phyloP scores from a whole-genome alignment of 768 basidiomycete species.

The Amanita fuliginea region DNA sequence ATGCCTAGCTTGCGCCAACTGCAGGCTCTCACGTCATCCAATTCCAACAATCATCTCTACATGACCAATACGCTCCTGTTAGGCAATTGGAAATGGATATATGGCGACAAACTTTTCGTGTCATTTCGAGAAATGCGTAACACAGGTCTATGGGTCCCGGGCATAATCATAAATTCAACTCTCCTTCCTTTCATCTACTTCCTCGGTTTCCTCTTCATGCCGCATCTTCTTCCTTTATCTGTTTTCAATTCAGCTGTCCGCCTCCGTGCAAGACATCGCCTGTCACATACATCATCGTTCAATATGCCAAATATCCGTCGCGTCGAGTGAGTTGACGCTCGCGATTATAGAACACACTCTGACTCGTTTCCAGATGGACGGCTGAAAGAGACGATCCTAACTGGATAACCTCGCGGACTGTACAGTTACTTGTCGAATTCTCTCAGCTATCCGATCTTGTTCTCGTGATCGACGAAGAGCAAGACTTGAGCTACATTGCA shows the following conservation, averaged over 20 bases:
- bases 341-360: neutral
- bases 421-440: neutral
- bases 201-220: neutral
- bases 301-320: constrained; percentile 3
- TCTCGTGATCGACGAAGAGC: neutral
- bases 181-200: constrained; percentile 2
- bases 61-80: neutral
- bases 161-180: neutral
- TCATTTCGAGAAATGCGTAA: constrained; percentile 5
- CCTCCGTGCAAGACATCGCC: neutral
- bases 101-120: neutral
- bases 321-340: neutral
- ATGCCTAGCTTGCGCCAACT: neutral
- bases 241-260: neutral
- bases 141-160: neutral
- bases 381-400: constrained; percentile 2
- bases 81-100: constrained; percentile 1
- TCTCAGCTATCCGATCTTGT: neutral
- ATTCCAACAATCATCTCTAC: neutral
- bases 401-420: neutral
- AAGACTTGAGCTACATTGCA: neutral
- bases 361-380: neutral
- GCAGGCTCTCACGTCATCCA: neutral
- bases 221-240: neutral
- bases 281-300: neutral